A percentile compares a stretch with the other conserved stretches of the same genome.
These are phyloP conservation scores for Schwanniomyces pseudopolymorphus DNA, from an alignment of 805 yeast species.

Conservation along the genomic window DNA sequence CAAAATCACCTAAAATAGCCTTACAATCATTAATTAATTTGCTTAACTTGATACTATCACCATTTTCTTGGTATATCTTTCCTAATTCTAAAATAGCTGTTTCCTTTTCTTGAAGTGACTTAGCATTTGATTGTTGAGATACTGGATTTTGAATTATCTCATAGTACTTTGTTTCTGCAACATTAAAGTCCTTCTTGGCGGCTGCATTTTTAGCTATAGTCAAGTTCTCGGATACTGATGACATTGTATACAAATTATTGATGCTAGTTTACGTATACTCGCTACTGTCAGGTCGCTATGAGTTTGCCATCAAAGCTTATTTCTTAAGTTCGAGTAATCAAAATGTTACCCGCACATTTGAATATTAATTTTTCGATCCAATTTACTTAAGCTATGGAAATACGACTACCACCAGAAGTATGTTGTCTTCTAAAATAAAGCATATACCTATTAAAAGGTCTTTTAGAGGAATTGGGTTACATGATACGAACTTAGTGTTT, in stretches of 20 bases:
- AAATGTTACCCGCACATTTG: neutral
- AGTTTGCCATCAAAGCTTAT: neutral
- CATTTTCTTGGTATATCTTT: slow-evolving; percentile 54
- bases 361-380: neutral
- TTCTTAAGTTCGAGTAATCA: neutral
- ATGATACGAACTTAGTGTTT: neutral
- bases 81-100: slow-evolving; percentile 75
- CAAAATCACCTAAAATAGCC: slow-evolving; percentile 69
- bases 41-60: slow-evolving; percentile 51
- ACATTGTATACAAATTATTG: slow-evolving; percentile 13
- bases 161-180: slow-evolving; percentile 62
- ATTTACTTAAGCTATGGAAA: neutral
- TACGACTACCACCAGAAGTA: neutral
- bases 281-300: neutral
- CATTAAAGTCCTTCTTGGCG: slow-evolving; percentile 43
- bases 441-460: neutral
- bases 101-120: slow-evolving; percentile 51
- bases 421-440: neutral
- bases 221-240: slow-evolving; percentile 29
- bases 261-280: neutral
- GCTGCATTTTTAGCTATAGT: slow-evolving; percentile 64
- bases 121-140: slow-evolving; percentile 9
- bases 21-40: slow-evolving; percentile 68
- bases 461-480: neutral
- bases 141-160: slow-evolving; percentile 40